Evolutionary conservation across 1,139 yeast genomes (phyloP).

Genomic region (Yamadazyma diospyri): DNA sequence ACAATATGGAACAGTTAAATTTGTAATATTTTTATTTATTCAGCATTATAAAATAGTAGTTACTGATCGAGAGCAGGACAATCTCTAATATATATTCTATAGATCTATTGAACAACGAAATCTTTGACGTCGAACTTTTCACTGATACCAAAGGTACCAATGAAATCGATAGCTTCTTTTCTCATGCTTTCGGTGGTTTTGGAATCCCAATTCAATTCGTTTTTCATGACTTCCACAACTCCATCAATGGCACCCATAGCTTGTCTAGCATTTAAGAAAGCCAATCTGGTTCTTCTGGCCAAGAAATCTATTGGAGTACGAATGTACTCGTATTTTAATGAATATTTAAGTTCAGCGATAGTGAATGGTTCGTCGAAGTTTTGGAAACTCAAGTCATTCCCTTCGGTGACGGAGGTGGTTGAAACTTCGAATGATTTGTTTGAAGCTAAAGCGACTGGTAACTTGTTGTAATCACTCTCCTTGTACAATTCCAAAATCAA

Average conservation of each 20-base stretch:
- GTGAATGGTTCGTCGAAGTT: conserved; percentile 84
- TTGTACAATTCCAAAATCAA: conserved; percentile 65
- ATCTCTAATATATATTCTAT: conserved; percentile 9
- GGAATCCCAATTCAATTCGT: conserved; percentile 72
- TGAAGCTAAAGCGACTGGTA: conserved; percentile 62
- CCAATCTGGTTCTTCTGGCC: conserved; percentile 91
- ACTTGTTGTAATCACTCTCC: conserved; percentile 49
- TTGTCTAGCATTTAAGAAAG: conserved; percentile 84
- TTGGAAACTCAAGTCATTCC: conserved; percentile 40
- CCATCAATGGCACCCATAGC: conserved; percentile 80
- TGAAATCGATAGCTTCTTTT: conserved; percentile 50
- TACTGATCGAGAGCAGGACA: no score
- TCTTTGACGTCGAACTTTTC: conserved; percentile 37
- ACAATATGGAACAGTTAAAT: conserved; percentile 26
- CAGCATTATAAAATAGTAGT: no score
- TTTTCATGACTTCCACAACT: conserved; percentile 81
- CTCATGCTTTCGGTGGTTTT: conserved; percentile 57
- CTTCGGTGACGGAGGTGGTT: conserved; percentile 27
- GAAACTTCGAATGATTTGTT: conserved; percentile 32
- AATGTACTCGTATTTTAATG: conserved; percentile 78
- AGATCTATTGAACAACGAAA: conserved; percentile 18
- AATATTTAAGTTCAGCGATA: conserved; percentile 85
- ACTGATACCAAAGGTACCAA: conserved; percentile 56
- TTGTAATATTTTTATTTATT: conserved; percentile 3
- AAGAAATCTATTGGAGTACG: conserved; percentile 88